Conservation (phyloP, 768 basidiomycete genomes). For the Boletus fagicola region DNA sequence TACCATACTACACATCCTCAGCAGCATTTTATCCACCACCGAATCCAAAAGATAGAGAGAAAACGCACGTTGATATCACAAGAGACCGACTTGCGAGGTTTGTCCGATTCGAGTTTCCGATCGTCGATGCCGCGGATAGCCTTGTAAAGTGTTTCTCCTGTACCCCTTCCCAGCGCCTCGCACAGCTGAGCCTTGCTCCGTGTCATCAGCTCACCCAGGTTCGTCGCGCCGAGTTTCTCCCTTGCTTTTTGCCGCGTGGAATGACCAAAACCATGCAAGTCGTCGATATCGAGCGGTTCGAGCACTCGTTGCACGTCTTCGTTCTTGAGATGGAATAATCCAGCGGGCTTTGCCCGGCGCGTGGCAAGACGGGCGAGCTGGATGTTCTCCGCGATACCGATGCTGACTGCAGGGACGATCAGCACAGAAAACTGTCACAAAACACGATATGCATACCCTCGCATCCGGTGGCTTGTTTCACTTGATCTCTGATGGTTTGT, state of each 20-base stretch:
- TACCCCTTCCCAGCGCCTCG: conserved; percentile 72
- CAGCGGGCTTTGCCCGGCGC: conserved; percentile 86
- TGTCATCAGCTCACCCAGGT: conserved; percentile 63
- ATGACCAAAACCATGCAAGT: conserved; percentile 85
- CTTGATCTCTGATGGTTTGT: conserved; percentile 73
- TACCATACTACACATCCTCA: conserved; percentile 70
- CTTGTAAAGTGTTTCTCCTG: conserved; percentile 83
- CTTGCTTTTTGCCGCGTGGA: conserved; percentile 73
- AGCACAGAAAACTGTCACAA: neutral
- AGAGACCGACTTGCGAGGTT: conserved; percentile 86
- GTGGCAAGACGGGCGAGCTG: conserved; percentile 92
- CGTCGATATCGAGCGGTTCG: conserved; percentile 68
- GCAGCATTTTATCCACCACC: neutral
- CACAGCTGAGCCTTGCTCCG: conserved; percentile 66
- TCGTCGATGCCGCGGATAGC: conserved; percentile 84
- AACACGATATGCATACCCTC: conserved; percentile 51
- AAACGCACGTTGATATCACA: conserved; percentile 89
- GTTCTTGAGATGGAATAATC: conserved; percentile 69
- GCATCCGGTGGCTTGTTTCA: conserved; percentile 78
- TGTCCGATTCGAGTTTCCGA: conserved; percentile 75
- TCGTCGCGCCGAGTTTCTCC: conserved; percentile 73
- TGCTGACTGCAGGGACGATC: conserved; percentile 60
- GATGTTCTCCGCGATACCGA: conserved; percentile 90
- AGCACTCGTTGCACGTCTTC: conserved; percentile 55
- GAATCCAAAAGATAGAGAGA: neutral